Conservation (phyloP, 2,329 filamentous ascomycete species). For the Sporothrix euskadiensis region DNA sequence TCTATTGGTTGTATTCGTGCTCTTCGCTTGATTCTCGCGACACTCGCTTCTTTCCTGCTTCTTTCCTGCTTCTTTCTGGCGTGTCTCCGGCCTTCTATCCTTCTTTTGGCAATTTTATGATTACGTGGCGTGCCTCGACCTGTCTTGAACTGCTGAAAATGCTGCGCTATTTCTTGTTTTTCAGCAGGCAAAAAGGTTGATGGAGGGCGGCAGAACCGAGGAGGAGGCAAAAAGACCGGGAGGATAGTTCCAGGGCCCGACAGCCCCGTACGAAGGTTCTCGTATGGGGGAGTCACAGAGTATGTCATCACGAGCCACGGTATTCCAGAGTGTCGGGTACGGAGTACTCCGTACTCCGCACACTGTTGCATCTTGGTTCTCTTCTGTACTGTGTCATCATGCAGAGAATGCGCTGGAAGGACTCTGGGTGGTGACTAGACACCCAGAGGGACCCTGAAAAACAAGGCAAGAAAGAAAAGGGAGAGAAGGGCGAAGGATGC, state of each 20-base stretch:
- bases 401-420: slow-evolving; percentile 12
- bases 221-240: not conserved
- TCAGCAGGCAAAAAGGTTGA: not conserved
- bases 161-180: not conserved
- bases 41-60: not conserved
- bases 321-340: not conserved
- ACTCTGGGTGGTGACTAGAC: not conserved
- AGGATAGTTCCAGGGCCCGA: not conserved
- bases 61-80: not conserved
- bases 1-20: not conserved
- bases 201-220: not conserved
- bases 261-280: slow-evolving; percentile 5
- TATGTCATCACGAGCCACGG: no score
- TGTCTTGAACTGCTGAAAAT: not conserved
- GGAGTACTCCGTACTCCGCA: not conserved
- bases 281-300: not conserved
- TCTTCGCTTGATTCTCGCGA: not conserved
- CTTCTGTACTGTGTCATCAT: not conserved
- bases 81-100: not conserved
- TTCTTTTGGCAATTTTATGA: not conserved
- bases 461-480: not conserved
- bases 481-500: not conserved
- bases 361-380: no score
- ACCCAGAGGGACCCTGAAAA: not conserved
- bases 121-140: not conserved